A percentile compares a stretch with the other conserved stretches of the same genome.
These are phyloP conservation scores for Aspergillus sclerotioniger DNA, from an alignment of 495 filamentous ascomycete genomes.

Conservation along the genomic window DNA sequence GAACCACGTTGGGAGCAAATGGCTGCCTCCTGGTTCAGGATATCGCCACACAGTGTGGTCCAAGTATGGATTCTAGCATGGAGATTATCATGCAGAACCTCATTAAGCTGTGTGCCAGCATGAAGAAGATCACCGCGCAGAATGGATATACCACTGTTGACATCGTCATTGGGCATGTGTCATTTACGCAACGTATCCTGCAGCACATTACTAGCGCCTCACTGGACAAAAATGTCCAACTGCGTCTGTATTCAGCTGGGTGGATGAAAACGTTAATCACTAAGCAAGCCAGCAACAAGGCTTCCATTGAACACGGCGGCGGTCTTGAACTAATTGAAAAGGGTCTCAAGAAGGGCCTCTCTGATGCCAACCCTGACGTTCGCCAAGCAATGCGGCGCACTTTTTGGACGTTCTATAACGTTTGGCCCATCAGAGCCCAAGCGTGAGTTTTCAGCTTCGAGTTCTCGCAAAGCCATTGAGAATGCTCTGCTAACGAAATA, in stretches of 20 bases:
- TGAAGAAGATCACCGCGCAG: conserved; percentile 86
- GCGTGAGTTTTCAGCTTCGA: conserved; percentile 46
- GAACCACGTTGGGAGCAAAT: conserved; percentile 84
- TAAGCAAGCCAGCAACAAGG: conserved; percentile 76
- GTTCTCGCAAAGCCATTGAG: background rate
- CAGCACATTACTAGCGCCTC: conserved; percentile 77
- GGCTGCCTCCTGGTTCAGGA: conserved; percentile 86
- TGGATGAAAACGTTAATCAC: conserved; percentile 83
- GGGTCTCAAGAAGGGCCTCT: conserved; percentile 79
- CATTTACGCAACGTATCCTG: conserved; percentile 74
- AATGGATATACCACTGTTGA: conserved; percentile 75
- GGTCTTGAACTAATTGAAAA: conserved; percentile 81
- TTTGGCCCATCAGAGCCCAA: conserved; percentile 79
- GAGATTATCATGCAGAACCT: conserved; percentile 87
- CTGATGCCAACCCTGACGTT: conserved; percentile 83
- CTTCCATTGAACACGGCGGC: conserved; percentile 76
- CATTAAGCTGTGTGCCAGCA: conserved; percentile 79
- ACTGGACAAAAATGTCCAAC: conserved; percentile 88
- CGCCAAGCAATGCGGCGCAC: conserved; percentile 78
- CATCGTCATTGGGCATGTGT: conserved; percentile 69
- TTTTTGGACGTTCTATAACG: conserved; percentile 75
- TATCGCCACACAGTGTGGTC: conserved; percentile 69
- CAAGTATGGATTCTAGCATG: conserved; percentile 81
- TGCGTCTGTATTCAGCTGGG: conserved; percentile 70
- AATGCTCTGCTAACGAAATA: conserved; percentile 26